Conservation (phyloP, 192 early-diverging fungal genomes). For the Coemansia sp. region DNA sequence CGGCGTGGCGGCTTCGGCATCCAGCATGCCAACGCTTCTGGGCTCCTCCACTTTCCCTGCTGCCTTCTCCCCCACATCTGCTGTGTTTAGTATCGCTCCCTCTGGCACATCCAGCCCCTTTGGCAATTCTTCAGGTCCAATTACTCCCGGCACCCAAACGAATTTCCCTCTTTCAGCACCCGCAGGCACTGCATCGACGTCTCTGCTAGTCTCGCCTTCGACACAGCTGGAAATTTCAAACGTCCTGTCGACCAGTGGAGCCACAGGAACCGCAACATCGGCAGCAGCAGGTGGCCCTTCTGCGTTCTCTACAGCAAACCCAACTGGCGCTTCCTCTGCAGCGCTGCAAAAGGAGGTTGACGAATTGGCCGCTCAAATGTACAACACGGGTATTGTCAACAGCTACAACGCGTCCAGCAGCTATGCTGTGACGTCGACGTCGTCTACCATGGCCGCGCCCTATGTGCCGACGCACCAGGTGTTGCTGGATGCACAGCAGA, state of each 20-base stretch:
- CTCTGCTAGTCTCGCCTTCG: neutral
- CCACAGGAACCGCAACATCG: neutral
- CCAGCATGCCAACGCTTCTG: constrained; percentile 18
- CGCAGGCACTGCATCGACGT: neutral
- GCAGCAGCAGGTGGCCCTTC: neutral
- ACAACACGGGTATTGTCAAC: constrained; percentile 24
- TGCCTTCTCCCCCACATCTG: constrained; percentile 20
- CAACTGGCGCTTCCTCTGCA: neutral
- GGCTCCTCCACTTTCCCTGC: constrained; percentile 18
- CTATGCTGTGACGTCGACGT: neutral
- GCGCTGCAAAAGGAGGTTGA: constrained; percentile 20
- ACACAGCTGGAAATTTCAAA: neutral
- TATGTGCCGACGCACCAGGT: constrained; percentile 47
- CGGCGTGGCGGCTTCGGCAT: constrained; percentile 6
- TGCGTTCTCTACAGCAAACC: neutral
- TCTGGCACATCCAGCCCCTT: constrained; percentile 31
- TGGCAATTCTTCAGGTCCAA: constrained; percentile 7
- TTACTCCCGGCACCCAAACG: neutral
- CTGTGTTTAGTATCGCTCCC: constrained; percentile 10
- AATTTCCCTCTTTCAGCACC: neutral
- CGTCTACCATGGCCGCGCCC: neutral
- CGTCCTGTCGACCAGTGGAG: constrained; percentile 1
- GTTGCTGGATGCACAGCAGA: constrained; percentile 48
- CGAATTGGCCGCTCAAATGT: constrained; percentile 36
- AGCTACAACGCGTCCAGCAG: neutral